A percentile compares a stretch with the other conserved stretches of the same genome.
phyloP scores from a whole-genome alignment of 2,329 filamentous ascomycete genomes.

The Cladorrhinum sp. region DNA sequence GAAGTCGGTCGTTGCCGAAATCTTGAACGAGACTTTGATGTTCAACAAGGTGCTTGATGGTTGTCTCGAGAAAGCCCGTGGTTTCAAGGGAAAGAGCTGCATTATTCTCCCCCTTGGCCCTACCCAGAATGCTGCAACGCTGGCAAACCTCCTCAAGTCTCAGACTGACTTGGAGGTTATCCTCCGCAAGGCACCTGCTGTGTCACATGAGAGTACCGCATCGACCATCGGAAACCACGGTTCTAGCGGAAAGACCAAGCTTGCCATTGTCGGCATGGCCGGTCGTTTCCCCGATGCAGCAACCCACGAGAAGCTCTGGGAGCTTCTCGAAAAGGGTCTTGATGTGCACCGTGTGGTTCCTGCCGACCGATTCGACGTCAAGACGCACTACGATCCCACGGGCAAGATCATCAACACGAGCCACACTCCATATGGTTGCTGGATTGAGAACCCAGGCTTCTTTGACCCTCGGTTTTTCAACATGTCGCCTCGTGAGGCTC shows the following conservation, averaged over 20 bases:
- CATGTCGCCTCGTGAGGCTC: conserved; percentile 78
- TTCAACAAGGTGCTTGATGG: conserved; percentile 49
- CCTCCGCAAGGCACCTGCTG: conserved; percentile 37
- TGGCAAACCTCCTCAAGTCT: conserved; percentile 42
- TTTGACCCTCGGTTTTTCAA: conserved; percentile 87
- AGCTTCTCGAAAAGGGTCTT: conserved; percentile 68
- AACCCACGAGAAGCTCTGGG: conserved; percentile 70
- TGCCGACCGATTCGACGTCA: conserved; percentile 68
- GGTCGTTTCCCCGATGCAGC: conserved; percentile 73
- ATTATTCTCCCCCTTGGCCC: conserved; percentile 50
- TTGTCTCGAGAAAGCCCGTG: conserved; percentile 42
- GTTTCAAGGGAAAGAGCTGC: conserved; percentile 39
- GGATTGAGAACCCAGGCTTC: conserved; percentile 68
- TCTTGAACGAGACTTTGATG: conserved; percentile 47
- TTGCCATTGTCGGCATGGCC: conserved; percentile 82
- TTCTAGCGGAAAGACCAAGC: conserved; percentile 55
- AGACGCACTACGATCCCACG: conserved; percentile 67
- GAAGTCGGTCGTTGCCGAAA: conserved; percentile 44
- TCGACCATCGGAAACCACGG: conserved; percentile 47
- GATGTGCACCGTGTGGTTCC: conserved; percentile 69
- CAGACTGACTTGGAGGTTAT: conserved; percentile 43
- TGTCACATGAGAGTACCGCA: conserved; percentile 34
- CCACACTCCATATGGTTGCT: conserved; percentile 73
- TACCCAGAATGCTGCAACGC: conserved; percentile 46
- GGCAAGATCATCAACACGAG: conserved; percentile 74